Conservation (phyloP, 805 yeast species). For the Candida hispaniensis region DNA sequence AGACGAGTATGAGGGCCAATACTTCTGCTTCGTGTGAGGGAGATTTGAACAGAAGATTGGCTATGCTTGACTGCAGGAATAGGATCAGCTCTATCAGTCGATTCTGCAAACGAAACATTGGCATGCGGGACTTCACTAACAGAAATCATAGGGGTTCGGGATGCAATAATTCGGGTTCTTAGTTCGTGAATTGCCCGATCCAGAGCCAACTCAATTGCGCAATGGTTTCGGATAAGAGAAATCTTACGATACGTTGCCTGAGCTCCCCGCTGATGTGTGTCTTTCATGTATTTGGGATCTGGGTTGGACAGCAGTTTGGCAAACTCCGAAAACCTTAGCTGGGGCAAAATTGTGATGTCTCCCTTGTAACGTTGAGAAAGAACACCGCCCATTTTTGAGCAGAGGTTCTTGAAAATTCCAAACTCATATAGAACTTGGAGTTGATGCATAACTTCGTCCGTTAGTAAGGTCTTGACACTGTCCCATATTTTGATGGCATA, state of each 20-base stretch:
- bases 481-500: slow-evolving; percentile 15
- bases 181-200: slow-evolving; percentile 67
- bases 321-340: slow-evolving; percentile 46
- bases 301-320: slow-evolving; percentile 68
- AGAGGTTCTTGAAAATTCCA: slow-evolving; percentile 62
- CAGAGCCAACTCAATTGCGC: slow-evolving; percentile 77
- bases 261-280: slow-evolving; percentile 70
- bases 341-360: slow-evolving; percentile 86
- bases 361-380: slow-evolving; percentile 85
- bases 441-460: slow-evolving; percentile 69
- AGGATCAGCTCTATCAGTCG: too few relatives aligned
- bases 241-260: slow-evolving; percentile 90
- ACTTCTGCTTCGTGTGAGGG: slow-evolving; percentile 3
- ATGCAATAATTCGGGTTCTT: slow-evolving; percentile 29
- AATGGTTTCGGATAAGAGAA: slow-evolving; percentile 75
- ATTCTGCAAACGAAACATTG: too few relatives aligned
- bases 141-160: too few relatives aligned
- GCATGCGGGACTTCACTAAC: too few relatives aligned
- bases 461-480: slow-evolving; percentile 42
- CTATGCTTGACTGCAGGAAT: slow-evolving; percentile 14
- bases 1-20: slow-evolving; percentile 8
- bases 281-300: slow-evolving; percentile 58
- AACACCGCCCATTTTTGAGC: slow-evolving; percentile 64
- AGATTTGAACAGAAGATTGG: slow-evolving; percentile 13
- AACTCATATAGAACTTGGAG: slow-evolving; percentile 62